Percentiles rank a stretch among this genome's conserved stretches.
These are phyloP conservation scores for Blastobotrys ciferrii DNA, from an alignment of 1,139 yeast genomes.

Conservation along the genomic window DNA sequence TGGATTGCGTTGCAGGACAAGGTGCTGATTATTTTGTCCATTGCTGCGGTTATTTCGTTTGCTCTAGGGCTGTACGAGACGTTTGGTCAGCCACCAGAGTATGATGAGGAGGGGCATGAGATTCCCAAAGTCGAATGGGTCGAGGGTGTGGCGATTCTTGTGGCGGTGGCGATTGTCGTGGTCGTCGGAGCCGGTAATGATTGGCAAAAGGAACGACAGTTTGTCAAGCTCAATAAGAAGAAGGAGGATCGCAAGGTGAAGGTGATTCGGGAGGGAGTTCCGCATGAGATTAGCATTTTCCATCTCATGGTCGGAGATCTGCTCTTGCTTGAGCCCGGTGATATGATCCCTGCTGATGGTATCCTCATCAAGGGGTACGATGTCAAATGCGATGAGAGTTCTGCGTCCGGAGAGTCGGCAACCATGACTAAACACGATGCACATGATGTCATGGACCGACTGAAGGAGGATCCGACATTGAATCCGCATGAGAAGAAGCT, in stretches of 20 bases:
- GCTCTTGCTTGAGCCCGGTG: slow-evolving; percentile 85
- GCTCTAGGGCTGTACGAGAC: slow-evolving; percentile 92
- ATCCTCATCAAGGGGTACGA: slow-evolving; percentile 66
- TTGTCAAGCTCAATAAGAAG: slow-evolving; percentile 69
- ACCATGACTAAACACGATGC: slow-evolving; percentile 70
- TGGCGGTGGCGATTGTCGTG: slow-evolving; percentile 88
- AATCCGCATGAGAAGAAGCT: slow-evolving; percentile 39
- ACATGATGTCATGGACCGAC: slow-evolving; percentile 41
- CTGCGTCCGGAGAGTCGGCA: slow-evolving; percentile 91
- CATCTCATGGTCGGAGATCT: slow-evolving; percentile 86
- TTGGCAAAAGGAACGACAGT: slow-evolving; percentile 93
- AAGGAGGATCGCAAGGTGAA: slow-evolving; percentile 82
- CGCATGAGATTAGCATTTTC: slow-evolving; percentile 66
- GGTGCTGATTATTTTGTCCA: slow-evolving; percentile 75
- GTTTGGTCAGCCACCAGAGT: slow-evolving; percentile 75
- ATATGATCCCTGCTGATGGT: slow-evolving; percentile 87
- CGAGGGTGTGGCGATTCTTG: slow-evolving; percentile 95
- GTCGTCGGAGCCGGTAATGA: slow-evolving; percentile 92
- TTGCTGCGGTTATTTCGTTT: slow-evolving; percentile 86
- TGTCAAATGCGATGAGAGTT: slow-evolving; percentile 87
- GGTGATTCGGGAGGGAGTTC: slow-evolving; percentile 72
- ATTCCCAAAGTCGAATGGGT: slow-evolving; percentile 93
- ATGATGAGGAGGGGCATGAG: slow-evolving; percentile 72
- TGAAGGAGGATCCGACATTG: slow-evolving; percentile 20
- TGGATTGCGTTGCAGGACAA: slow-evolving; percentile 88